Evolutionary conservation across 225 moss, liverwort and hornwort genomes (phyloP), one percentile per base, ranked within the genome.

Genomic region (Marchantia polymorpha): DNA sequence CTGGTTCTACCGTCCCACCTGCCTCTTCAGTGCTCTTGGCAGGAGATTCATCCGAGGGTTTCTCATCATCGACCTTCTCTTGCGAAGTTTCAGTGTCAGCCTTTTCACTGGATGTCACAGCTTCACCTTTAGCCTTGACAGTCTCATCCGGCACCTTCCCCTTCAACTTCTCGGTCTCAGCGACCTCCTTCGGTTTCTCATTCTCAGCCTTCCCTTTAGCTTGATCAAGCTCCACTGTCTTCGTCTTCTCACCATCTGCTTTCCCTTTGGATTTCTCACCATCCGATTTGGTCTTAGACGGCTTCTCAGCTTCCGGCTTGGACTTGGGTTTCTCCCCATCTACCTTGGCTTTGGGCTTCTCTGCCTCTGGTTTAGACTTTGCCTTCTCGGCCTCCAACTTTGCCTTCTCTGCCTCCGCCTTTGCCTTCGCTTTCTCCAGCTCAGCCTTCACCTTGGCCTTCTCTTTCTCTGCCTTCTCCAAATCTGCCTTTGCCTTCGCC

Each of bases 251-350:
- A 72, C 12, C 72, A 26, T 78, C 73, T 4, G 13, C 71, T 31
- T 56, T 81, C 13, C 54, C 69, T 78, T 78, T 75, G 52, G 66
- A 27, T 67, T 81, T 81, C 27, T n/a, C 66, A 13, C 25, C 58
- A 2, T 25, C 65, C 30, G 48, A 30, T 29, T 26, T 30, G 22
- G 66, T 64, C 23, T 79, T 83, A n/a, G 56, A 31, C 49, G 56
- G 52, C 49, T 83, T 80, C 49, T 52, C 76, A 3, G 29, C 52
- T n/a, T 83, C 66, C 48, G 22, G 22, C 47, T 78, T 73, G 7
- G 73, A 23, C 60, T 47, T 74, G 49, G 22, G 30, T 64, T 63
- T 77, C 22, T 64, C 63, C 25, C 13, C 64, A 0, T 80, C 83
- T 22, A 14, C 68, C 55, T 75, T 69, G 8, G 19, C 46, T 39